Evolutionary conservation across 768 basidiomycete species (phyloP).

Genomic region (Austroboletus eburneus): DNA sequence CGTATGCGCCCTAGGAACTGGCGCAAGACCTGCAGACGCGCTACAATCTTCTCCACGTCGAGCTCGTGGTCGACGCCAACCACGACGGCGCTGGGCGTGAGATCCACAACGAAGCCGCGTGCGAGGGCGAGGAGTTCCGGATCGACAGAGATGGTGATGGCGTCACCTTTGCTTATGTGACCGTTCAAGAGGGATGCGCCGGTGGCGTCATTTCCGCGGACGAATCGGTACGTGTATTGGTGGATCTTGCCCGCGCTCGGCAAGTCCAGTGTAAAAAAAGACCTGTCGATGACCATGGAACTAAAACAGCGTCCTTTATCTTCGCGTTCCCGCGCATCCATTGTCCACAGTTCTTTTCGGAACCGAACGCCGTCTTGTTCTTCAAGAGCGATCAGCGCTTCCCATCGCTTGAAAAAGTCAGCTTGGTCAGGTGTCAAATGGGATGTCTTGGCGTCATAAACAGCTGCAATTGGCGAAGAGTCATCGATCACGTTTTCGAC

Average conservation of each 20-base stretch:
- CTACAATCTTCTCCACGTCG: conserved; percentile 45
- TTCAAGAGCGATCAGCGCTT: conserved; percentile 76
- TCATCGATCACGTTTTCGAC: conserved; percentile 61
- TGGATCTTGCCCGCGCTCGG: conserved; percentile 57
- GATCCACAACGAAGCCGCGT: conserved; percentile 75
- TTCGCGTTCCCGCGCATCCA: conserved; percentile 77
- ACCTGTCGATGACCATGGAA: conserved; percentile 64
- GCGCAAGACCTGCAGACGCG: conserved; percentile 30
- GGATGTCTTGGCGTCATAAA: conserved; percentile 74
- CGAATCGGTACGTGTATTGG: conserved; percentile 74
- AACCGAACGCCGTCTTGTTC: conserved; percentile 84
- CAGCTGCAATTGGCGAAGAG: conserved; percentile 53
- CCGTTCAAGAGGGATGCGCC: conserved; percentile 58
- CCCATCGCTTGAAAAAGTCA: conserved; percentile 90
- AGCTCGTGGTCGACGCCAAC: conserved; percentile 83
- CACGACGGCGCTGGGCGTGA: conserved; percentile 59
- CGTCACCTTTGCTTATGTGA: conserved; percentile 74
- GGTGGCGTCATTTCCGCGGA: conserved; percentile 28
- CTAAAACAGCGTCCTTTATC: conserved; percentile 79
- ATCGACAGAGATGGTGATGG: conserved; percentile 83
- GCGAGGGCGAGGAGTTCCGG: conserved; percentile 82
- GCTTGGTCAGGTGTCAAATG: conserved; percentile 68
- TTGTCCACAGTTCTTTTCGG: conserved; percentile 91
- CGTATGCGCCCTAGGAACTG: conserved; percentile 8
- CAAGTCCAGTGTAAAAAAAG: conserved; percentile 28